These are phyloP conservation scores for Chenopodium quinoa DNA, from an alignment of 148 eudicot species.

Conservation along the genomic window DNA sequence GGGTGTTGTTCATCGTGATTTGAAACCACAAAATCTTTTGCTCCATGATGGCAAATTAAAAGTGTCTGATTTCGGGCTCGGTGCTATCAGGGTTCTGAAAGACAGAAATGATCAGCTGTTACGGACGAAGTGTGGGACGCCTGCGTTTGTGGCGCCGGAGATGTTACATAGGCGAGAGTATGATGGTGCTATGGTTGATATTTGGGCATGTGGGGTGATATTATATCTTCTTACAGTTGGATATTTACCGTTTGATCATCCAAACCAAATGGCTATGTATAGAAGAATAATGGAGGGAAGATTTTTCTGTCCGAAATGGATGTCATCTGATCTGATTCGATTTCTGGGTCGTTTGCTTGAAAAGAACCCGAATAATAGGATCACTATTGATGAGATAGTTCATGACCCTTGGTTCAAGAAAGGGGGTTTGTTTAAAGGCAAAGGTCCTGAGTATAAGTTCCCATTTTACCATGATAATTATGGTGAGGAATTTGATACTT, in stretches of 20 bases:
- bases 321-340: neutral
- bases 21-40: conserved; percentile 5
- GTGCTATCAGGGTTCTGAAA: neutral
- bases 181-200: neutral
- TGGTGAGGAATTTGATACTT: neutral
- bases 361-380: neutral
- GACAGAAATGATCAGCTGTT: neutral
- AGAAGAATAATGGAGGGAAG: neutral
- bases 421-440: neutral
- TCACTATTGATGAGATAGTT: neutral
- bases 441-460: neutral
- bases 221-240: neutral
- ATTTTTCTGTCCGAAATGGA: neutral
- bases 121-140: neutral
- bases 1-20: conserved; percentile 8
- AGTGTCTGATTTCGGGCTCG: neutral
- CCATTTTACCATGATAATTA: neutral
- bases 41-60: neutral
- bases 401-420: neutral
- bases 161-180: neutral
- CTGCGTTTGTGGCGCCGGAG: neutral
- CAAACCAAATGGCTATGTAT: neutral
- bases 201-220: neutral
- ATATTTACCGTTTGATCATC: neutral
- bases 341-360: neutral